phyloP scores from a whole-genome alignment of 2,329 filamentous ascomycete species.

The Botrytis aclada region DNA sequence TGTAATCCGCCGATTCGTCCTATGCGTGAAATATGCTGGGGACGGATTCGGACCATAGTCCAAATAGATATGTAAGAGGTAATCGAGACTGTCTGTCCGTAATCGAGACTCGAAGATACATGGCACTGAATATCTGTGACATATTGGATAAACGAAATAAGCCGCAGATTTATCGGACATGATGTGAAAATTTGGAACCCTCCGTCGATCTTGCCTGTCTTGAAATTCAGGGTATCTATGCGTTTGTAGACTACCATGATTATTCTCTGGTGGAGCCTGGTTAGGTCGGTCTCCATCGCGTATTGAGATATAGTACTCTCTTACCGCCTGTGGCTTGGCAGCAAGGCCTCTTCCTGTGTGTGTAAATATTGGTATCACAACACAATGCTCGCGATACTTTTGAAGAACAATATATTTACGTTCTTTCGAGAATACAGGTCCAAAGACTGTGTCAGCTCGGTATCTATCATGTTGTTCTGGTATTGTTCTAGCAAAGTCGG shows the following conservation, averaged over 20 bases:
- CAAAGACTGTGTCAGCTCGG: neutral
- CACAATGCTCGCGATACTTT: neutral
- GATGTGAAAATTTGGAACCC: neutral
- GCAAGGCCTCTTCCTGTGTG: neutral
- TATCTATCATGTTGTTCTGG: neutral
- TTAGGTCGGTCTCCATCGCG: neutral
- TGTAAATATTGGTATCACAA: conserved; percentile 6
- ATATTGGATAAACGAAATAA: neutral
- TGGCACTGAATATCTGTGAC: neutral
- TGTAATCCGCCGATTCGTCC: neutral
- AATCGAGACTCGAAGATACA: neutral
- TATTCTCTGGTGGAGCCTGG: neutral
- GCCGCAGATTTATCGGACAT: neutral
- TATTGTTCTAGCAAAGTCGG: neutral
- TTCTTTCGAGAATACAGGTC: neutral
- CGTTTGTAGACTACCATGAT: neutral
- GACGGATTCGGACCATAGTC: neutral
- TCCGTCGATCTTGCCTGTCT: neutral
- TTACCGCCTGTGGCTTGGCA: neutral
- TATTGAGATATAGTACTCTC: neutral
- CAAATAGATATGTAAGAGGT: neutral
- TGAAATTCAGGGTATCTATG: neutral
- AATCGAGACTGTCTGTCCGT: neutral
- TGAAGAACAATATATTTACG: neutral
- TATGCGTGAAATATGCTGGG: neutral